A percentile compares a stretch with the other conserved stretches of the same genome.
Conservation (phyloP, 2,329 filamentous ascomycete species). For the Penicillium sp. region DNA sequence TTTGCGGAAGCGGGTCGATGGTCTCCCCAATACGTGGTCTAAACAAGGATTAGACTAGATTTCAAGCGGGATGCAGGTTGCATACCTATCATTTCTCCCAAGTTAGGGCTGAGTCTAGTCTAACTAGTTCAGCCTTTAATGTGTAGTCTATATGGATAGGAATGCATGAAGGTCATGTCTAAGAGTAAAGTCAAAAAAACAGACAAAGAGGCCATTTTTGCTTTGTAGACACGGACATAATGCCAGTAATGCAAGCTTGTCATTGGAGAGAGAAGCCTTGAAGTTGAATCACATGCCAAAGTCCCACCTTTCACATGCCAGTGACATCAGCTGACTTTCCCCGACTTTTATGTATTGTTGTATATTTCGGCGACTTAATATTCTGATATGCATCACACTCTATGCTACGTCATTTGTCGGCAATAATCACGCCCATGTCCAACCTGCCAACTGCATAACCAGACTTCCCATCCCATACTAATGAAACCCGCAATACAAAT, state of each 20-base stretch:
- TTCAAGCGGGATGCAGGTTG: background rate
- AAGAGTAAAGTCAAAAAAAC: background rate
- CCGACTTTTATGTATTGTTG: background rate
- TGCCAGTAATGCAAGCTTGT: background rate
- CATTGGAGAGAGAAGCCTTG: background rate
- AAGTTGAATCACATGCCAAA: constrained; percentile 7
- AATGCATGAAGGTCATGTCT: background rate
- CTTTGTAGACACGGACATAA: too few species aligned
- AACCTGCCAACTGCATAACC: constrained; percentile 82
- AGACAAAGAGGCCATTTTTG: background rate
- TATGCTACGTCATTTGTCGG: constrained; percentile 37
- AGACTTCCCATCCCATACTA: constrained; percentile 77
- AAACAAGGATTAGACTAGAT: constrained; percentile 4
- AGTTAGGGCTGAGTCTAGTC: background rate
- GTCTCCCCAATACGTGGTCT: constrained; percentile 90
- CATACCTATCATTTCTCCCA: constrained; percentile 34
- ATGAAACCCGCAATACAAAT: constrained; percentile 86
- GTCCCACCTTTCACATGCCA: constrained; percentile 6
- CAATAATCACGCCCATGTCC: constrained; percentile 75
- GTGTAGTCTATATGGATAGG: constrained; percentile 1
- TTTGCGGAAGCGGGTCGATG: constrained; percentile 86
- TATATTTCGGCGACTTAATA: background rate
- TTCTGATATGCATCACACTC: background rate
- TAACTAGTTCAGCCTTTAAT: background rate
- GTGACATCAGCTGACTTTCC: constrained; percentile 2